These are phyloP conservation scores for Acanthamoeba polyphaga DNA, from an alignment of 208 protist species.

Conservation along the genomic window DNA sequence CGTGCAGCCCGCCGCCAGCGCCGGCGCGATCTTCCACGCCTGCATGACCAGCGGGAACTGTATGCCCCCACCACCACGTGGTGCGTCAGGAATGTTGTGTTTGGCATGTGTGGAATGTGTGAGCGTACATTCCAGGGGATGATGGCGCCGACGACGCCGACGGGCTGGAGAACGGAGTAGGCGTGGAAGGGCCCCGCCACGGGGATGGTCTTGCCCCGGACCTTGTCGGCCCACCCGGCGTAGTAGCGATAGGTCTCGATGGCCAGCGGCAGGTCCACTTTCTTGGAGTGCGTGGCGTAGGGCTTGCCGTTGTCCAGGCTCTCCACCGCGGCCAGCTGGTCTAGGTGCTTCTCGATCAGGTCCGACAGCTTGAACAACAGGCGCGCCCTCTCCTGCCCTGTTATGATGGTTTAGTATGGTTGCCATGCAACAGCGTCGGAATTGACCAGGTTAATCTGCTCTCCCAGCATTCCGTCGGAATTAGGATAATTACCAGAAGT, in stretches of 20 bases:
- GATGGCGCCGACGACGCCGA: slow-evolving; percentile 92
- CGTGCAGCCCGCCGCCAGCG: slow-evolving; percentile 23
- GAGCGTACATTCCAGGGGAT: slow-evolving; percentile 92
- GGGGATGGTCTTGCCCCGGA: slow-evolving; percentile 89
- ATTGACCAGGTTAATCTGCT: too few species aligned
- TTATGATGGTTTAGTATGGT: neutral
- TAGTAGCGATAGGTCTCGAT: slow-evolving; percentile 87
- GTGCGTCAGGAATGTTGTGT: too few species aligned
- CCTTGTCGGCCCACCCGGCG: slow-evolving; percentile 92
- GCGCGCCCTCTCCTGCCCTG: slow-evolving; percentile 86
- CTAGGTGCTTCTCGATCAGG: slow-evolving; percentile 88
- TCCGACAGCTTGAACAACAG: slow-evolving; percentile 92
- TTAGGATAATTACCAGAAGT: neutral
- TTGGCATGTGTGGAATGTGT: too few species aligned
- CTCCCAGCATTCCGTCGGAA: too few species aligned
- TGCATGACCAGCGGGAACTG: slow-evolving; percentile 69
- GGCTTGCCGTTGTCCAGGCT: slow-evolving; percentile 94
- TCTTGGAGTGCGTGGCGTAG: slow-evolving; percentile 84
- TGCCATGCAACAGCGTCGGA: too few species aligned
- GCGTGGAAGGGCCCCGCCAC: slow-evolving; percentile 87
- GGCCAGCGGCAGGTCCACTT: slow-evolving; percentile 88
- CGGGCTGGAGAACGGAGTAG: slow-evolving; percentile 89
- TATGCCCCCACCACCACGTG: too few species aligned
- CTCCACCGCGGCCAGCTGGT: slow-evolving; percentile 92
- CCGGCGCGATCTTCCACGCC: slow-evolving; percentile 64